Percentiles rank a stretch among this genome's conserved stretches.
Conservation (phyloP, 1,139 yeast species). For the Candida glucosophila region DNA sequence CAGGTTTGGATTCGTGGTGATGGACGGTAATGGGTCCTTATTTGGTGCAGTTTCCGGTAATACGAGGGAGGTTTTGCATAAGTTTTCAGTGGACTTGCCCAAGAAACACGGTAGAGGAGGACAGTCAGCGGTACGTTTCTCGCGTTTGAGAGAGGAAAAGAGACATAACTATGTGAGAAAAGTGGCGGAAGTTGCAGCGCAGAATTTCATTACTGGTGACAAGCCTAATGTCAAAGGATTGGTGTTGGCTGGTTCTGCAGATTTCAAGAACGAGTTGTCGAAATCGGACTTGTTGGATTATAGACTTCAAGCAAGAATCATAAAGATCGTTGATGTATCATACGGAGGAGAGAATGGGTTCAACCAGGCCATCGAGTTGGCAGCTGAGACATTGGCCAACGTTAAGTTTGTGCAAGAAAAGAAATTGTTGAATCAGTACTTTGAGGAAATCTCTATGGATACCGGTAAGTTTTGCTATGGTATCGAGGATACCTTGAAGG, state of each 20-base stretch:
- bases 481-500: constrained; percentile 91
- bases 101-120: constrained; percentile 99
- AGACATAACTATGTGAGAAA: constrained; percentile 97
- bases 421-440: constrained; percentile 83
- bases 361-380: constrained; percentile 95
- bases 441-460: constrained; percentile 95
- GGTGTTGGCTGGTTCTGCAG: constrained; percentile 97
- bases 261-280: constrained; percentile 88
- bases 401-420: constrained; percentile 97
- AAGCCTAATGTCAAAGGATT: constrained; percentile 91
- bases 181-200: constrained; percentile 97
- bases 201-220: constrained; percentile 86
- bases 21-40: constrained; percentile 98
- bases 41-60: constrained; percentile 96
- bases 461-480: constrained; percentile 97
- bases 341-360: constrained; percentile 99
- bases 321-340: constrained; percentile 91
- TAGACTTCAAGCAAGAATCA: constrained; percentile 79
- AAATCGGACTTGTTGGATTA: constrained; percentile 88
- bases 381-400: constrained; percentile 93
- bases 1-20: constrained; percentile 90
- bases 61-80: constrained; percentile 91
- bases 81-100: constrained; percentile 94
- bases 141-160: constrained; percentile 97
- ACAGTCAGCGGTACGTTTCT: constrained; percentile 98